Evolutionary conservation across 2,329 filamentous ascomycete species (phyloP), one percentile per base, ranked within the genome.

Genomic region (Stagonosporopsis tanaceti): DNA sequence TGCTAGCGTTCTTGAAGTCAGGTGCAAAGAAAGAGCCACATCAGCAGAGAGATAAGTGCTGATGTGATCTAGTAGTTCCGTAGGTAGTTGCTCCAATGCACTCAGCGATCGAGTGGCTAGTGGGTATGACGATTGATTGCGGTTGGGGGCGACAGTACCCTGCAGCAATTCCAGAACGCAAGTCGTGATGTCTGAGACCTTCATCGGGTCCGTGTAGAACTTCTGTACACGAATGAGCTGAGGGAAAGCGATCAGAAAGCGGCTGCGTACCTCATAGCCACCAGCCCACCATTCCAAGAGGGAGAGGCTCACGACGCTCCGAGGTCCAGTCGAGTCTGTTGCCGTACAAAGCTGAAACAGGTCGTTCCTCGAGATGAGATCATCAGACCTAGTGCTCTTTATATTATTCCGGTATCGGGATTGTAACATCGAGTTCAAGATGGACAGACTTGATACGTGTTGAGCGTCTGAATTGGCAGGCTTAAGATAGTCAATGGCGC

Each of bases 261-360:
- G 14, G 4, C 14, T 14, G 34, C 50, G 30, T 42, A 72, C 69
- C 37, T 72, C 69, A 27, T 67, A 68, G 9, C 50, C 46, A 2
- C 65, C 66, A 17, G 57, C 62, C 66, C 70, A 72, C 65, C 66
- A 71, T 22, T 67, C 65, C 3, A 69, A 28, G 14, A 56, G 57
- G 8, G 60, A 64, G 17, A 71, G 12, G 6, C 59, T 58, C 2
- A 68, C 38, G 5, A 67, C 61, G 45, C 68, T 69, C 17, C 62
- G 59, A 34, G 66, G 61, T 15, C 65, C 68, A 40, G 62, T 61
- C 8, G 17, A 15, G 22, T 47, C 42, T 7, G 52, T 62, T 8
- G 25, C 42, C 7, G 48, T 48, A n/a, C 60, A 59, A 0, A 69
- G 40, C 25, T 61, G 38, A 12, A 71, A 62, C 1, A 70, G 47